Evolutionary conservation across 2,329 filamentous ascomycete genomes (phyloP), one percentile per base, ranked within the genome.

Genomic region (Phyllosticta ampelicida): DNA sequence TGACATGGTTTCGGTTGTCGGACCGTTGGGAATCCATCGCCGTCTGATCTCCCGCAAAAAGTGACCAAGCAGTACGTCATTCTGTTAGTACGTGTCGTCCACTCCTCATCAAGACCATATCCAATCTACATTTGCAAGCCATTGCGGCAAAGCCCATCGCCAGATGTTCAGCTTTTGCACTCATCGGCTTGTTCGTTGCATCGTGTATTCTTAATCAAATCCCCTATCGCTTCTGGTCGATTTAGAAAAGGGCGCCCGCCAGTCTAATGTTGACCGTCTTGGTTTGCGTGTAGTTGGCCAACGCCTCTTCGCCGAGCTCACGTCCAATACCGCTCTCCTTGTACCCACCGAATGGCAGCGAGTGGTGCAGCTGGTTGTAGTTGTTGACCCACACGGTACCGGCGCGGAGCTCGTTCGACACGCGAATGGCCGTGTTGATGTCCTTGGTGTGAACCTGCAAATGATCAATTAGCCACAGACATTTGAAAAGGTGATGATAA

Each of bases 351-450:
- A 79, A 79, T 30, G 81, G 81, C 62, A 86, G 65, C 65, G 84
- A 78, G 74, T 84, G 82, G 71, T 87, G 82, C 1, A 94, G 75
- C 62, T 84, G 76, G 74, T 94, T 95, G 76, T 92, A 85, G 60
- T 77, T 77, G 75, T 86, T 85, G 65, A 85, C 79, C 80, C 81
- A 84, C 62, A 85, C 81, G 59, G 81, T 83, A 62, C 86, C 90
- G 1, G 87, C 86, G 62, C 83, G 79, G 63, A 92, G 78, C 51
- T 78, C 78, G 67, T 89, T 86, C 55, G 86, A 83, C 2, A 90
- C 85, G 44, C 87, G 80, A 67, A 94, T 81, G 66, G 89, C 88
- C 0, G 86, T 90, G 80, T 88, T 90, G 67, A 91, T 76, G 71
- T 90, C 85, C 62, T 75, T 80, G 28, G 88, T 92, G 83, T 90